A percentile compares a stretch with the other conserved stretches of the same genome.
These are phyloP conservation scores for Capronia coronata DNA, from an alignment of 2,329 filamentous ascomycete species.

Conservation along the genomic window DNA sequence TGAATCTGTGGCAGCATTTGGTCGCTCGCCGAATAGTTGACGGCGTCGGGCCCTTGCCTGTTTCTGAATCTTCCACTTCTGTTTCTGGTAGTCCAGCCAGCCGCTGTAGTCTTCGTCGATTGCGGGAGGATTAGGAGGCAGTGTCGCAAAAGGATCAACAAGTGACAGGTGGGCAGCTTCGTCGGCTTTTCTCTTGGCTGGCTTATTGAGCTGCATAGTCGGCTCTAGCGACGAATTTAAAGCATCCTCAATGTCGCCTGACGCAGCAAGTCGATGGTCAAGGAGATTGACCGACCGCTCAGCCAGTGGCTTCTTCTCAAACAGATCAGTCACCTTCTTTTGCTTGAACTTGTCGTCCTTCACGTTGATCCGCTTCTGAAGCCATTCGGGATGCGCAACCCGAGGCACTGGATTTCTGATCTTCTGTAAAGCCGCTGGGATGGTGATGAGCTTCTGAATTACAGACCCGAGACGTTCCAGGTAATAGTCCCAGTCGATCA, in stretches of 20 bases:
- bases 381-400: slow-evolving; percentile 92
- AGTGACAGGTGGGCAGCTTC: slow-evolving; percentile 49
- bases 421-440: slow-evolving; percentile 92
- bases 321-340: slow-evolving; percentile 95
- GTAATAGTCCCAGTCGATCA: slow-evolving; percentile 98
- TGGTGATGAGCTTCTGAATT: slow-evolving; percentile 98
- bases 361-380: slow-evolving; percentile 84
- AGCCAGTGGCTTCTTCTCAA: slow-evolving; percentile 55
- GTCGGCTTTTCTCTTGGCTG: slow-evolving; percentile 66
- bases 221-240: slow-evolving; percentile 62
- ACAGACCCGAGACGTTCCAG: slow-evolving; percentile 91
- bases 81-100: slow-evolving; percentile 90
- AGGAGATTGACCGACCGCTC: slow-evolving; percentile 46
- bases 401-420: slow-evolving; percentile 89
- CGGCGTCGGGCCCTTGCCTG: slow-evolving; percentile 76
- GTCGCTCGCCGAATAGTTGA: slow-evolving; percentile 86
- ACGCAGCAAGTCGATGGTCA: slow-evolving; percentile 49
- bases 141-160: slow-evolving; percentile 67
- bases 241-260: slow-evolving; percentile 74
- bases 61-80: slow-evolving; percentile 98
- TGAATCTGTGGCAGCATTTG: slow-evolving; percentile 53
- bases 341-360: slow-evolving; percentile 98
- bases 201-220: slow-evolving; percentile 55
- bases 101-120: slow-evolving; percentile 79
- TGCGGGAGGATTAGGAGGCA: slow-evolving; percentile 77